Evolutionary conservation across 768 basidiomycete genomes (phyloP).

Genomic region (Pholiota microspora): DNA sequence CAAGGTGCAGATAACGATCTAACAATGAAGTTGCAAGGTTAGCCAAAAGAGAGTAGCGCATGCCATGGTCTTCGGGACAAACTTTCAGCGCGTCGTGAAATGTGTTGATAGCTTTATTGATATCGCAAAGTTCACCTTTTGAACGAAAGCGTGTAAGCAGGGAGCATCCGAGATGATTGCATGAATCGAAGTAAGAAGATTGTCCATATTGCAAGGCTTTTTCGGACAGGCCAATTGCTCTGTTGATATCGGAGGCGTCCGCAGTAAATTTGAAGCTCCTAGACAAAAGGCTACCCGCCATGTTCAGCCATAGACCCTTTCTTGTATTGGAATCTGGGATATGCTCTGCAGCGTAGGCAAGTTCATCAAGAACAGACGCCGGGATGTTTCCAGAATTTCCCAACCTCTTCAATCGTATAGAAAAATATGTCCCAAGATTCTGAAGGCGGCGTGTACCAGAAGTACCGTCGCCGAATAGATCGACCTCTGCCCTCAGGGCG

Average conservation of each 20-base stretch:
- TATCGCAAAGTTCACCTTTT: neutral
- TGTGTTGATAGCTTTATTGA: slow-evolving; percentile 3
- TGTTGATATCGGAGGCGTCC: neutral
- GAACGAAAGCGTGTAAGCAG: neutral
- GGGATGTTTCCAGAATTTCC: neutral
- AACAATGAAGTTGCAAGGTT: neutral
- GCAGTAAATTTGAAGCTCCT: neutral
- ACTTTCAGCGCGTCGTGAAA: no score
- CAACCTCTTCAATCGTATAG: neutral
- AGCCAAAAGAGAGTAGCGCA: neutral
- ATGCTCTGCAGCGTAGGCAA: neutral
- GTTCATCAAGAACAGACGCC: neutral
- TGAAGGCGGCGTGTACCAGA: no score
- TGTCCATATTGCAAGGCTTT: neutral
- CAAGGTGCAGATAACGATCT: slow-evolving; percentile 5
- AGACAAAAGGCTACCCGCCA: neutral
- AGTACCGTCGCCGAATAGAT: no score
- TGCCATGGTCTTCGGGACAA: neutral
- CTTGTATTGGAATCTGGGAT: neutral
- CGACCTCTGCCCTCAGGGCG: no score
- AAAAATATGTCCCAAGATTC: neutral
- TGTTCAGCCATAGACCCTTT: slow-evolving; percentile 1
- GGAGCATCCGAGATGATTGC: neutral
- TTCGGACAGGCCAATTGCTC: neutral
- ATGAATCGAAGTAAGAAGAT: no score